Base-by-base conservation (phyloP, 768 basidiomycete species). In the Trametes coccinea region DNA sequence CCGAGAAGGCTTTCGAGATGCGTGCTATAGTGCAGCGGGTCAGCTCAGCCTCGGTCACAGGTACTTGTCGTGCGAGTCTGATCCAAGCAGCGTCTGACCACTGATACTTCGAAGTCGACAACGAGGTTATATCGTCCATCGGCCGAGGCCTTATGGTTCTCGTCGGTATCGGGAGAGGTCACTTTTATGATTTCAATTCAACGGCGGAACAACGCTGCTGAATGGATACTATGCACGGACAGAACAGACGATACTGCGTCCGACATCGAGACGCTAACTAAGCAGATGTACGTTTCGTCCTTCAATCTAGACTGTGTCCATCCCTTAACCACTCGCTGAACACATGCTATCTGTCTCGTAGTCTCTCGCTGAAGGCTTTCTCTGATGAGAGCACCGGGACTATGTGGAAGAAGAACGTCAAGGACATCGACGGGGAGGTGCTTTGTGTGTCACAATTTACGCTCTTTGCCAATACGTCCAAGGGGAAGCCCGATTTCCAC, bases 381-480 rank as follows among this genome's bases (percentile, higher is more conserved):
- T 79, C 84, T 49, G 85, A 89, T 69, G 58, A 59, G 8, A 77
- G 78, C 8, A 71, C 79, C 1, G 81, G 79, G 5, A 79, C 82
- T 59, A 88, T 89, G 83, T 98, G 96, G 96, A 95, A 92, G 75
- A 76, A 81, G 22, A 92, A 78, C 70, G 89, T 98, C 50, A 90
- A 87, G 74, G 95, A 98, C 65, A 84, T 97, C 27, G 83, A 84
- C 27, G 95, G 94, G 46, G 94, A 96, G 53, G 82, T 99, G 11
- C 83, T 98, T 4, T 98, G 95, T 68, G 93, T 95, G 14, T 95
- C 95, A 1, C 96, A 98, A 67, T 96, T 97, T 73, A 95, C 95
- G 2, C 80, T 99, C 30, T 74, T 95, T 70, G 91, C 94, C 27
- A 89, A 89, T 61, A 93, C 93, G 16, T 79, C 81, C 54, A 97